Percentiles rank a stretch among this genome's conserved stretches.
These are phyloP conservation scores for Gossypium mustelinum DNA, from an alignment of 345 rosid genomes.

Conservation along the genomic window DNA sequence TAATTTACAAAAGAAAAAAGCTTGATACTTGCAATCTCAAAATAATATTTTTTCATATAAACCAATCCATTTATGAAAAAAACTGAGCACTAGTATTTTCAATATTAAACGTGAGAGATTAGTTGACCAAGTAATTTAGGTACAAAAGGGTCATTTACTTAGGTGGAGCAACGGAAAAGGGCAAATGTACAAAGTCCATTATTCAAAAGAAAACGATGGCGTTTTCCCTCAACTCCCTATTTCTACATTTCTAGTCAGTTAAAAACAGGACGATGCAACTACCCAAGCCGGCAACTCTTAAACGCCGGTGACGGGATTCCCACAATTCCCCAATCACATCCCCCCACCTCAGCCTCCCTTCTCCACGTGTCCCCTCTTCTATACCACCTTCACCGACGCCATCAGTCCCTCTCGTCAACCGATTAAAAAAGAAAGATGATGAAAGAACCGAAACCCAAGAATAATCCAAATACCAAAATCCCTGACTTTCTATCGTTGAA, in stretches of 20 bases:
- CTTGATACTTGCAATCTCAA: too few relatives aligned
- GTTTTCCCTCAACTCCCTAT: slow-evolving; percentile 36
- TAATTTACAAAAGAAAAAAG: too few relatives aligned
- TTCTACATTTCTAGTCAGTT: background rate
- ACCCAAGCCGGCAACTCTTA: slow-evolving; percentile 16
- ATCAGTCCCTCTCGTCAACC: slow-evolving; percentile 49
- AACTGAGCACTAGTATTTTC: too few relatives aligned
- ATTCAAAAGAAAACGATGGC: slow-evolving; percentile 19
- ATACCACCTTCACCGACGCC: slow-evolving; percentile 42
- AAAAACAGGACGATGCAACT: background rate
- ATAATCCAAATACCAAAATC: background rate
- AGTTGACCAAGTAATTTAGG: background rate
- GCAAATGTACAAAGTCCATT: background rate
- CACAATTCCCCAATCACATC: slow-evolving; percentile 31
- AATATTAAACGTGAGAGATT: too few relatives aligned
- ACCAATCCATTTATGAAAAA: too few relatives aligned
- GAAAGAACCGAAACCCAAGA: background rate
- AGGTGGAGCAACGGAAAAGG: background rate
- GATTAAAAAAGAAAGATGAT: background rate
- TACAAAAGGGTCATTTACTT: background rate
- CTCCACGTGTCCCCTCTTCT: slow-evolving; percentile 46
- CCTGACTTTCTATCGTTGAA: background rate
- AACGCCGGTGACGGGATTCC: slow-evolving; percentile 50
- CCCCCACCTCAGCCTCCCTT: slow-evolving; percentile 26
- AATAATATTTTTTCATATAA: too few relatives aligned